phyloP scores from a whole-genome alignment of 148 eudicot genomes.

The Beta vulgaris region DNA sequence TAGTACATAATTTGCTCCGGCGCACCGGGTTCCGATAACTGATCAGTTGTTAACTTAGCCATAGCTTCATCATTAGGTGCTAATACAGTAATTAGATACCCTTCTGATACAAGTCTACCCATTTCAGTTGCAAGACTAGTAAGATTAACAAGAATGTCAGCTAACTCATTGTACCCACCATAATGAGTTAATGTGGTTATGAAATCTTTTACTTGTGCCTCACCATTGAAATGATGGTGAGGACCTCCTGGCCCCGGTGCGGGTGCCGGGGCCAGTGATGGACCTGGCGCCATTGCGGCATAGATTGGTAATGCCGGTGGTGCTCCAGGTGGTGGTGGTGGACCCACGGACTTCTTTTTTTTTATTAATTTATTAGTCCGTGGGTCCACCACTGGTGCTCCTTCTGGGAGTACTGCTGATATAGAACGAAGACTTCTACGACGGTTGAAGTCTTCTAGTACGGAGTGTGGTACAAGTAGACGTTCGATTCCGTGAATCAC shows the following conservation, averaged over 20 bases:
- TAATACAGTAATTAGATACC: slow-evolving; percentile 51
- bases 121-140: slow-evolving; percentile 56
- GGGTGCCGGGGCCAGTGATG: slow-evolving; percentile 32
- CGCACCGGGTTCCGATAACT: slow-evolving; percentile 59
- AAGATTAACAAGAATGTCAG: slow-evolving; percentile 52
- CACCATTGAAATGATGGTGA: slow-evolving; percentile 52
- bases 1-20: slow-evolving; percentile 67
- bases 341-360: slow-evolving; percentile 25
- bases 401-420: slow-evolving; percentile 53
- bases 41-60: slow-evolving; percentile 60
- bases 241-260: slow-evolving; percentile 62
- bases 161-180: slow-evolving; percentile 57
- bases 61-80: slow-evolving; percentile 69
- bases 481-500: slow-evolving; percentile 50
- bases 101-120: slow-evolving; percentile 57
- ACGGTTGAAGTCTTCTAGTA: slow-evolving; percentile 45
- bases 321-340: slow-evolving; percentile 39
- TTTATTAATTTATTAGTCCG: slow-evolving; percentile 32
- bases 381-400: slow-evolving; percentile 56
- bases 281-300: slow-evolving; percentile 55
- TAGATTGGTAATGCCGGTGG: slow-evolving; percentile 46
- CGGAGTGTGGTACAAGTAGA: slow-evolving; percentile 41
- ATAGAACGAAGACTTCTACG: slow-evolving; percentile 46
- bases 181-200: slow-evolving; percentile 44
- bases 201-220: slow-evolving; percentile 43